Evolutionary conservation across 2,329 filamentous ascomycete species (phyloP), one percentile per base, ranked within the genome.

Genomic region (Neopestalotiopsis sp.): DNA sequence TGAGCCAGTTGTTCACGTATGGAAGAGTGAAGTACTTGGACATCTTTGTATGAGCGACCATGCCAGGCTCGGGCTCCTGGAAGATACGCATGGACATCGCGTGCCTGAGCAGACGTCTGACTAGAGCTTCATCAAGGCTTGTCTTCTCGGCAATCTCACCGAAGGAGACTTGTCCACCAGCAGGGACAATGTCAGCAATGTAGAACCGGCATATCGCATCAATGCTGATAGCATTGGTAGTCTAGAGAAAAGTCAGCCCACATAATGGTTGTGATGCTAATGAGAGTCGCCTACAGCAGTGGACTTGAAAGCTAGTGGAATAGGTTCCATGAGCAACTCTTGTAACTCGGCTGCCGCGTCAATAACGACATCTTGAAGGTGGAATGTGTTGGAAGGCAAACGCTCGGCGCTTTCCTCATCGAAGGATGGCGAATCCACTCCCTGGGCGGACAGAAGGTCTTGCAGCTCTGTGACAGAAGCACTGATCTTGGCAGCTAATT

Each of bases 51-150:
- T 85, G 83, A 2, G 79, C 78, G 3, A 85, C 80, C 17, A 75
- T 72, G 2, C 80, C 81, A 2, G 74, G 71, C 17, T 74, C 67
- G 0, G 80, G 81, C 71, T 85, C 83, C 24, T 70, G 67, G 66
- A 85, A 84, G 24, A 84, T 71, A 53, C 77, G 77, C 69, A 81
- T 80, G 0, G 78, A 76, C 69, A 82, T 81, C 32, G 81, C 80
- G 42, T 80, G 77, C 14, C 82, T 80, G 34, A 83, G 59, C 0
- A 84, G 70, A 28, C 82, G 81, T 4, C 10, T 24, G 14, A 67
- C 49, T 24, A 68, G 66, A 3, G 63, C 28, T 32, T 77, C 74
- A 1, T 73, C 68, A 1, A 82, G 71, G 1, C 70, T 63, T 9
- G 75, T 75, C 3, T 65, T 20, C 4, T 32, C 32, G 0, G 80